A percentile compares a stretch with the other conserved stretches of the same genome.
Conservation (phyloP, 1,284 basidiomycete genomes). For the Pulchroboletus neoregius region DNA sequence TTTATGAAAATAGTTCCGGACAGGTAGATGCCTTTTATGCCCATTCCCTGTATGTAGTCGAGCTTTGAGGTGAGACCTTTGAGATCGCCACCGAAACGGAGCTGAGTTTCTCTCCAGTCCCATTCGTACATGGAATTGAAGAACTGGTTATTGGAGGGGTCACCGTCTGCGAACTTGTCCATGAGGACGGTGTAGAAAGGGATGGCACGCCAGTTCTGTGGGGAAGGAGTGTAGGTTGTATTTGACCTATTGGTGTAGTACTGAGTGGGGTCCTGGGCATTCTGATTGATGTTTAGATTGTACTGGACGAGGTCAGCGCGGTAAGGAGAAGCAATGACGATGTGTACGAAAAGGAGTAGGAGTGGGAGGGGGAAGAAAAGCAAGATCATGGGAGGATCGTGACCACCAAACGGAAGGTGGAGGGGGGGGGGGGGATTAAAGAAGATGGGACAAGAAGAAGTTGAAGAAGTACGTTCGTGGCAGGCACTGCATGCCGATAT, state of each 20-base stretch:
- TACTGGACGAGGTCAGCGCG: conserved; percentile 71
- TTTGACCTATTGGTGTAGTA: conserved; percentile 64
- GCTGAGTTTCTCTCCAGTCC: conserved; percentile 83
- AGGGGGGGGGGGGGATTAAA: background rate
- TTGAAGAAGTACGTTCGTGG: background rate
- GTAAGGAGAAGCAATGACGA: conserved; percentile 59
- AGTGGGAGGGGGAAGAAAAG: conserved; percentile 18
- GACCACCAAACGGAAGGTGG: background rate
- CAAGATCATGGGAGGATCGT: conserved; percentile 17
- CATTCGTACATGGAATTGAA: conserved; percentile 77
- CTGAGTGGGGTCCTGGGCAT: conserved; percentile 64
- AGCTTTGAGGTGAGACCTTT: conserved; percentile 69
- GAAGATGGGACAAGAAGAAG: background rate
- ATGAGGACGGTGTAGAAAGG: conserved; percentile 83
- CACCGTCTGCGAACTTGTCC: conserved; percentile 91
- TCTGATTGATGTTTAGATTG: conserved; percentile 83
- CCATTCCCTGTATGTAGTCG: conserved; percentile 89
- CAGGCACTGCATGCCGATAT: too few species aligned
- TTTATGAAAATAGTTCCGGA: conserved; percentile 89
- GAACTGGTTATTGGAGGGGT: conserved; percentile 86
- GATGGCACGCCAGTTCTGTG: conserved; percentile 80
- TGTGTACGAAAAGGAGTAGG: conserved; percentile 8
- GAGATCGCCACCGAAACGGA: conserved; percentile 84
- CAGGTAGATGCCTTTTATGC: conserved; percentile 78
- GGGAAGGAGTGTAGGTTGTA: conserved; percentile 70